These are phyloP conservation scores for Boletus tomentosulus DNA, from an alignment of 768 basidiomycete genomes.

Conservation along the genomic window DNA sequence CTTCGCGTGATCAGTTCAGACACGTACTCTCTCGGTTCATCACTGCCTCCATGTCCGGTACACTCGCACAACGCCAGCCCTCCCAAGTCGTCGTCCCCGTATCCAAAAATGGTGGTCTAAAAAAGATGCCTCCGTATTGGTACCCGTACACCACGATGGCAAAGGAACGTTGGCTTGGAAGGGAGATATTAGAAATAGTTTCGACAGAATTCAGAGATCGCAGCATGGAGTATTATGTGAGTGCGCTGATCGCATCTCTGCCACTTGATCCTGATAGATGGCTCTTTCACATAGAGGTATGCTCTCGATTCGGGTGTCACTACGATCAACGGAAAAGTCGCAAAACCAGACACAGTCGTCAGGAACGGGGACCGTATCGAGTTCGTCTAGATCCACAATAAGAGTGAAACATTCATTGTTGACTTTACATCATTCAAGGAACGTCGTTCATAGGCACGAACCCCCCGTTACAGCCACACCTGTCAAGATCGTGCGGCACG, in stretches of 20 bases:
- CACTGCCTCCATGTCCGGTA: constrained; percentile 43
- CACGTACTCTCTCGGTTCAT: constrained; percentile 53
- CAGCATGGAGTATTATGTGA: constrained; percentile 92
- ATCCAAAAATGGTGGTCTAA: constrained; percentile 44
- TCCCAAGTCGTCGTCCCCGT: constrained; percentile 19
- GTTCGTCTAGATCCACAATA: constrained; percentile 41
- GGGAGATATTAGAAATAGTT: constrained; percentile 86
- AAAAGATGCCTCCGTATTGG: constrained; percentile 87
- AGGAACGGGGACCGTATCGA: constrained; percentile 87
- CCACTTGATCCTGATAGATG: neutral
- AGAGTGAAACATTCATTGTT: neutral
- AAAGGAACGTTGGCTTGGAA: constrained; percentile 84
- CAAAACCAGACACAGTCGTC: constrained; percentile 73
- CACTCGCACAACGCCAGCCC: constrained; percentile 21
- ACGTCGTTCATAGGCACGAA: constrained; percentile 94
- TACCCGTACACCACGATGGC: constrained; percentile 92
- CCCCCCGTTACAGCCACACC: constrained; percentile 87
- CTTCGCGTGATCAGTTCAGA: constrained; percentile 52
- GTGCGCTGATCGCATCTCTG: constrained; percentile 29
- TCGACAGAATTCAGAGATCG: constrained; percentile 93
- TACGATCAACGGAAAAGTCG: constrained; percentile 88
- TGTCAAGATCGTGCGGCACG: constrained; percentile 73
- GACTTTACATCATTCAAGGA: constrained; percentile 42
- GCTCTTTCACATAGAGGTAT: constrained; percentile 42
- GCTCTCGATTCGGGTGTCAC: constrained; percentile 93